Percentiles rank a stretch among this genome's conserved stretches.
Evolutionary conservation across 371 early-diverging fungal species (phyloP).

Genomic region (Coemansia sp.): DNA sequence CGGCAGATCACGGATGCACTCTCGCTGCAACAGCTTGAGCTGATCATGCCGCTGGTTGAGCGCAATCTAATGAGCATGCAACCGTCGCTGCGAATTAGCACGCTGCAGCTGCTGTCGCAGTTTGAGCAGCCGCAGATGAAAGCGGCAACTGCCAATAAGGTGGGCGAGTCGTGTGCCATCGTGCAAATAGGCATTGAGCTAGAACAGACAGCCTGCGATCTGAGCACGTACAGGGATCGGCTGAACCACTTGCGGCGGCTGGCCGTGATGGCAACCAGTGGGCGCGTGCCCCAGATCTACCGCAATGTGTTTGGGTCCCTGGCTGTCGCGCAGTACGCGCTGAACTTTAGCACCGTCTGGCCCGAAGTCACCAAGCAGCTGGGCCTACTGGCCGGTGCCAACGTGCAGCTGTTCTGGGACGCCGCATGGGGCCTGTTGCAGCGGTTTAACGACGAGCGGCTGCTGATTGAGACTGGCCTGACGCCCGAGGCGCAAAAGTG

Average conservation of each 20-base stretch:
- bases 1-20: constrained; percentile 19
- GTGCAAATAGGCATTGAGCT: constrained; percentile 60
- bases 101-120: constrained; percentile 67
- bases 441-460: constrained; percentile 61
- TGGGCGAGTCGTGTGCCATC: constrained; percentile 9
- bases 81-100: constrained; percentile 63
- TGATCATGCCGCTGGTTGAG: constrained; percentile 59
- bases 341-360: constrained; percentile 85
- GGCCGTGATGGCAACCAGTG: constrained; percentile 57
- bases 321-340: constrained; percentile 65
- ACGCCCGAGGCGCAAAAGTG: constrained; percentile 40
- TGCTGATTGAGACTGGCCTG: constrained; percentile 60
- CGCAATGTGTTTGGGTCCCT: constrained; percentile 61
- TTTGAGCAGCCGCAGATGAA: constrained; percentile 65
- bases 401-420: constrained; percentile 64
- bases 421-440: constrained; percentile 60
- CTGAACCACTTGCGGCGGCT: constrained; percentile 70
- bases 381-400: constrained; percentile 55
- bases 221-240: constrained; percentile 77
- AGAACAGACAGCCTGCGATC: constrained; percentile 62
- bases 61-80: constrained; percentile 62
- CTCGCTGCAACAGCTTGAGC: constrained; percentile 47
- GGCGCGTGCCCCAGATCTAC: constrained; percentile 66
- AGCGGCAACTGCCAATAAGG: constrained; percentile 30
- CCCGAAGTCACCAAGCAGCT: constrained; percentile 68